Evolutionary conservation across 2,329 filamentous ascomycete species (phyloP).

Genomic region (Diaporthe australafricana): DNA sequence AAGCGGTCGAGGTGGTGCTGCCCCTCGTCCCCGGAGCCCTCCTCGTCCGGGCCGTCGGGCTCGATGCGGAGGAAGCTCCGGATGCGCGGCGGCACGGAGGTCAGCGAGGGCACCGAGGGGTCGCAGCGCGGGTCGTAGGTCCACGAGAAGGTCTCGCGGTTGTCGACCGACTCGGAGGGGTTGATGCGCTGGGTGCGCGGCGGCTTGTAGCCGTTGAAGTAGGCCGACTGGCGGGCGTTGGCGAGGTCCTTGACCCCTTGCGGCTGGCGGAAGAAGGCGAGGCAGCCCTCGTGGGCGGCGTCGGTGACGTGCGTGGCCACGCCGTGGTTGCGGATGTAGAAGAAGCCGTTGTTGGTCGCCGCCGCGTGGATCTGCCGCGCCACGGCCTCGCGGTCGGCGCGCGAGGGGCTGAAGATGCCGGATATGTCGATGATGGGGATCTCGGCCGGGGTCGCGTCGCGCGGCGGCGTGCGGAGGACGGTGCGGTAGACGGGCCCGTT

Average conservation of each 20-base stretch:
- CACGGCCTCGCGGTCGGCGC: constrained; percentile 36
- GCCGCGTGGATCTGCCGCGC: constrained; percentile 48
- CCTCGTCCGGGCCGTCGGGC: constrained; percentile 36
- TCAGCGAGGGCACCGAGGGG: constrained; percentile 54
- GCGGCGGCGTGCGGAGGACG: constrained; percentile 49
- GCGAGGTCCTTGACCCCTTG: constrained; percentile 55
- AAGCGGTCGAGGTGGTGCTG: constrained; percentile 47
- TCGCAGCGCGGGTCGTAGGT: constrained; percentile 65
- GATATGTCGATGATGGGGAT: constrained; percentile 67
- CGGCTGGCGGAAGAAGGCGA: constrained; percentile 62
- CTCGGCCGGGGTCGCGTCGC: constrained; percentile 53
- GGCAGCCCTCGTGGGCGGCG: constrained; percentile 47
- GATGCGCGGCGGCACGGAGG: constrained; percentile 55
- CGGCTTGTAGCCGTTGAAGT: constrained; percentile 61
- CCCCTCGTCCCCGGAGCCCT: too few species aligned
- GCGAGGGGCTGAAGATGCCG: constrained; percentile 47
- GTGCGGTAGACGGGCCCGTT: constrained; percentile 51
- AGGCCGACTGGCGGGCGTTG: constrained; percentile 50
- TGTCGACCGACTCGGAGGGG: constrained; percentile 60
- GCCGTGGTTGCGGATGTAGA: constrained; percentile 65
- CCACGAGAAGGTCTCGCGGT: constrained; percentile 63
- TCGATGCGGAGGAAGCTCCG: constrained; percentile 57
- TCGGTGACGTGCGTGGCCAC: constrained; percentile 49
- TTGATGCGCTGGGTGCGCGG: constrained; percentile 59
- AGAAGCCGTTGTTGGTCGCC: constrained; percentile 64